Base-by-base conservation (phyloP, 1,284 basidiomycete genomes). In the Bondarzewia mesenterica region DNA sequence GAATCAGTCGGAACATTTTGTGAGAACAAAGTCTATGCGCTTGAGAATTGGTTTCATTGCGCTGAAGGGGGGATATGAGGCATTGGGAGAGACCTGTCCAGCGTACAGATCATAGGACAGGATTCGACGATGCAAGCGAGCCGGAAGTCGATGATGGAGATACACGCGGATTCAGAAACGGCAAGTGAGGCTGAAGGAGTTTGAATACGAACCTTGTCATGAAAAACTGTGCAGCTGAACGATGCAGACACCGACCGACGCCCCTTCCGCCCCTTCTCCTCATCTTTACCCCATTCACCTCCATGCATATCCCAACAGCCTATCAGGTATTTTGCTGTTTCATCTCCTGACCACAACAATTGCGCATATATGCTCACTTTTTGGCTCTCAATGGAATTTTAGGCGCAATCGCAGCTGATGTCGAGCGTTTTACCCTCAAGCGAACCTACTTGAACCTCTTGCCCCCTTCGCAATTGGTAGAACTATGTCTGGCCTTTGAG, bases 401-500 rank as follows among this genome's bases (percentile, higher is more conserved):
- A 16, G 22, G 29, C 29, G 29, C 23, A 16, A 38, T 20, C 42
- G 21, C 25, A 50, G 52, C 36, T 26, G 62, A 66, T 43, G 62
- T 55, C 35, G 63, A 63, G 60, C 74, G 77, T 57, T 70, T 77
- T 60, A 71, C 75, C 41, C 74, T 81, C 64, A 87, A 86, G 61
- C 75, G 75, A 53, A 73, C 75, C 52, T 89, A 88, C 66, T 69
- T 89, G 38, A 70, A 71, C 23, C 71, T 86, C 18, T 69, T 89
- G 7, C 73, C 80, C 15, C 75, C 73, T 27, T 71, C 75, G 42
- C 82, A 85, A 64, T 74, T 88, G 58, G 82, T 87, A 57, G 85
- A 88, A 54, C 78, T 88, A 54, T 85, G 85, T 58, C 70, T 89
- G 44, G 72, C 72, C 23, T 80, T 87, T 54, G 85, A 89, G 56